Evolutionary conservation across 2,329 filamentous ascomycete genomes (phyloP).

Genomic region (Aureobasidium sp.): DNA sequence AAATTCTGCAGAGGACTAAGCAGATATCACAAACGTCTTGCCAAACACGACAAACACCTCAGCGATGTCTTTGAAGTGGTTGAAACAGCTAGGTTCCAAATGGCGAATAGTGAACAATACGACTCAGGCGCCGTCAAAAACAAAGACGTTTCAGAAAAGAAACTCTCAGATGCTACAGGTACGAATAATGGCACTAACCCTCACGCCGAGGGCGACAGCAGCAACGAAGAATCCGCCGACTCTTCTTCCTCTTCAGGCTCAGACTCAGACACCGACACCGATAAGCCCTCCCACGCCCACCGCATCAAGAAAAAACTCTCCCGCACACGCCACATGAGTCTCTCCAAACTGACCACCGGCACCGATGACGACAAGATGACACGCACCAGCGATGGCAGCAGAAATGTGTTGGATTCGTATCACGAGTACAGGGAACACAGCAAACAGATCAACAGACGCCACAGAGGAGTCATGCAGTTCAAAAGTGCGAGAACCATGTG

Average conservation of each 20-base stretch:
- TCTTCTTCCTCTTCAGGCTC: not conserved
- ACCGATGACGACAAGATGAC: slow-evolving; percentile 13
- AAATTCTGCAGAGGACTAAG: slow-evolving; percentile 56
- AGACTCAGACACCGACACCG: not conserved
- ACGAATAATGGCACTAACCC: not conserved
- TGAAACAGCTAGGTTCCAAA: slow-evolving; percentile 50
- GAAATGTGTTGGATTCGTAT: slow-evolving; percentile 40
- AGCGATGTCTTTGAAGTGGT: slow-evolving; percentile 56
- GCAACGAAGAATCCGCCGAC: not conserved
- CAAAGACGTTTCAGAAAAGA: not conserved
- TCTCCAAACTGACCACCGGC: slow-evolving; percentile 12
- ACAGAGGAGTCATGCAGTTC: slow-evolving; percentile 69
- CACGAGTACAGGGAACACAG: slow-evolving; percentile 53
- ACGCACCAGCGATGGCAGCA: slow-evolving; percentile 18
- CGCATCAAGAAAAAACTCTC: not conserved
- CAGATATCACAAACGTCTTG: slow-evolving; percentile 49
- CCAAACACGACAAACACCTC: slow-evolving; percentile 47
- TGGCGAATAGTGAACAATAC: slow-evolving; percentile 30
- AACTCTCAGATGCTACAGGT: slow-evolving; percentile 9
- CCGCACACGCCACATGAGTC: not conserved
- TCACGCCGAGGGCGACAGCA: slow-evolving; percentile 15
- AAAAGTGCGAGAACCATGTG: slow-evolving; percentile 47
- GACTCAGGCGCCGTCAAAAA: slow-evolving; percentile 17
- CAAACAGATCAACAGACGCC: slow-evolving; percentile 54
- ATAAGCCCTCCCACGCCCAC: not conserved